Conservation (phyloP, 768 basidiomycete species). For the Xerocomellus intermedius region DNA sequence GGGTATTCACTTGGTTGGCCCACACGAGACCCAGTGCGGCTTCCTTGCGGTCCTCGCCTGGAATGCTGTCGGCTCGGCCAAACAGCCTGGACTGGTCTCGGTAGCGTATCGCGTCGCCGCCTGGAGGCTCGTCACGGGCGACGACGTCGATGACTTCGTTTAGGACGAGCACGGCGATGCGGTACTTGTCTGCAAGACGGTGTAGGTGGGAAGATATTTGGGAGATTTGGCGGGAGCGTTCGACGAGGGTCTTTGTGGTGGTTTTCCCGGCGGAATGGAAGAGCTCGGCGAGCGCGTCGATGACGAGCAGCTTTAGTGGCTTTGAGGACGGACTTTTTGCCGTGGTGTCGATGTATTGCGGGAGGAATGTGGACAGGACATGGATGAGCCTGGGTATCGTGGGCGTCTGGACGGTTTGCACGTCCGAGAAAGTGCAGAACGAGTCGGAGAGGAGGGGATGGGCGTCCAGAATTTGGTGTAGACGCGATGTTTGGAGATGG, state of each 20-base stretch:
- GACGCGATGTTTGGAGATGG: constrained; percentile 61
- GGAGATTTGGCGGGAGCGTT: constrained; percentile 70
- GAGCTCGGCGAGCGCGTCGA: constrained; percentile 87
- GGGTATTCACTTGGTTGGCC: constrained; percentile 88
- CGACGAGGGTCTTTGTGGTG: constrained; percentile 58
- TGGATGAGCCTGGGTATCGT: constrained; percentile 54
- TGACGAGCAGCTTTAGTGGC: constrained; percentile 75
- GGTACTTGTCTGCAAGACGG: constrained; percentile 57
- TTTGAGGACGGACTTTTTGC: constrained; percentile 34
- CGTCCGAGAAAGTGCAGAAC: constrained; percentile 48
- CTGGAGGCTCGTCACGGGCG: constrained; percentile 27
- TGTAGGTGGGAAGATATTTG: constrained; percentile 72
- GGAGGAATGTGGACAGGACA: constrained; percentile 54
- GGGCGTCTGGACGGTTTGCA: constrained; percentile 61
- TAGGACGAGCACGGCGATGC: constrained; percentile 75
- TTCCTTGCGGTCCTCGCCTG: constrained; percentile 66
- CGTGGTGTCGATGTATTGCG: constrained; percentile 44
- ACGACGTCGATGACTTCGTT: constrained; percentile 91
- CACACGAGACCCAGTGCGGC: constrained; percentile 86
- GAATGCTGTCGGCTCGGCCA: constrained; percentile 55
- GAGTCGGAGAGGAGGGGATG: constrained; percentile 47
- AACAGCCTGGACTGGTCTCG: constrained; percentile 77
- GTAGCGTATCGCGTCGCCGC: constrained; percentile 49
- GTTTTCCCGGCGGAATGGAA: constrained; percentile 67
- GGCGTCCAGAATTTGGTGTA: constrained; percentile 60